Conservation (phyloP, 129 eudicot species). For the Pittosporum tobira region DNA sequence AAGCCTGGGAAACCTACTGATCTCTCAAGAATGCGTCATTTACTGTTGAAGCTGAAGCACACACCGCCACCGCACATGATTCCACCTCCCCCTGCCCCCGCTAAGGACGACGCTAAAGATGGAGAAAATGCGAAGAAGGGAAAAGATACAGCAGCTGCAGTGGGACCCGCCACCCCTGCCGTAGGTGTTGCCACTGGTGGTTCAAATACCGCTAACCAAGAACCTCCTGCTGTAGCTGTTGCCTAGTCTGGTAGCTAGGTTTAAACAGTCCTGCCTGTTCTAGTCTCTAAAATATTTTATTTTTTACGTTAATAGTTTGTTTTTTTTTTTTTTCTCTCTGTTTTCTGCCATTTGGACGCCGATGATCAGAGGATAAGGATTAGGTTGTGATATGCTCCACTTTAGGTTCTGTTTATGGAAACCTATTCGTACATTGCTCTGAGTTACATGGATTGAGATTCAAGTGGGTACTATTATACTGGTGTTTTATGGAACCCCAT, state of each 20-base stretch:
- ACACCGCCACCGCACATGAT: conserved; percentile 80
- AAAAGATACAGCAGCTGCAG: conserved; percentile 31
- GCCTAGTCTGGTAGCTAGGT: conserved; percentile 39
- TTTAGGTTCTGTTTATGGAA: neutral
- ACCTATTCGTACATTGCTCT: neutral
- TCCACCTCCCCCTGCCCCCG: conserved; percentile 54
- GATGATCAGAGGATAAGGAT: neutral
- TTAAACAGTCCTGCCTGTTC: neutral
- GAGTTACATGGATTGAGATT: neutral
- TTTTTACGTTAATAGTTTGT: neutral
- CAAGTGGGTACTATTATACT: neutral
- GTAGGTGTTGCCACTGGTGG: conserved; percentile 34
- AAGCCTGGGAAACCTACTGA: conserved; percentile 93
- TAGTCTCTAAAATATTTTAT: neutral
- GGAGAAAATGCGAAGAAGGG: conserved; percentile 36
- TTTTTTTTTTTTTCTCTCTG: neutral
- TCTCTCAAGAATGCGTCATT: conserved; percentile 74
- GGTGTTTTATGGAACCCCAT: no score
- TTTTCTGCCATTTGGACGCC: neutral
- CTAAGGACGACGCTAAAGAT: conserved; percentile 53
- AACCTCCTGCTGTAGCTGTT: conserved; percentile 20
- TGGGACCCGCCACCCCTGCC: conserved; percentile 23
- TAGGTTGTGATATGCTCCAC: conserved; percentile 7
- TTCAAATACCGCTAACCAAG: conserved; percentile 19
- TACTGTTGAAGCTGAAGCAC: conserved; percentile 69